A percentile compares a stretch with the other conserved stretches of the same genome.
These are phyloP conservation scores for Yamadazyma scolyti DNA, from an alignment of 805 yeast species.

Conservation along the genomic window DNA sequence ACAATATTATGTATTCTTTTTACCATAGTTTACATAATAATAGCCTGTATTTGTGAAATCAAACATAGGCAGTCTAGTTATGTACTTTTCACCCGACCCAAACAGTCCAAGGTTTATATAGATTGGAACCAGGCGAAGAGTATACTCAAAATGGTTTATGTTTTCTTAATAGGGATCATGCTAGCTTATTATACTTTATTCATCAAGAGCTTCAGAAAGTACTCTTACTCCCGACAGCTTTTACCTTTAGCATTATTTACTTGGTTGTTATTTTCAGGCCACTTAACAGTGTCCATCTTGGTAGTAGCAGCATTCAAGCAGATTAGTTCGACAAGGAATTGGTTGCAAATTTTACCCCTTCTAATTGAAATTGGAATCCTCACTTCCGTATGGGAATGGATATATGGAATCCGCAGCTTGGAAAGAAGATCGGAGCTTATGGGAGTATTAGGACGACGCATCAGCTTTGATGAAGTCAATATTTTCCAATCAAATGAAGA, in stretches of 20 bases:
- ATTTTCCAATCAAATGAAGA: conserved; percentile 7
- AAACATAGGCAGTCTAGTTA: conserved; percentile 1
- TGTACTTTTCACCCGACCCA: not conserved
- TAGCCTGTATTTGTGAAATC: conserved; percentile 7
- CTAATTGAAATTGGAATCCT: conserved; percentile 47
- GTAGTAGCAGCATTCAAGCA: conserved; percentile 21
- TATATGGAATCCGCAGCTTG: conserved; percentile 48
- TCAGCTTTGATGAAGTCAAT: conserved; percentile 42
- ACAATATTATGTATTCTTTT: conserved; percentile 3
- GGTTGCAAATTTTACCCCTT: conserved; percentile 41
- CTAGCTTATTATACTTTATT: conserved; percentile 36
- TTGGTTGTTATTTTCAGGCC: conserved; percentile 36
- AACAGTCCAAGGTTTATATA: not conserved
- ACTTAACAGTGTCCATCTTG: conserved; percentile 26
- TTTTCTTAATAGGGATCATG: conserved; percentile 26
- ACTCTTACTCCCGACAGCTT: conserved; percentile 44
- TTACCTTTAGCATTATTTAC: conserved; percentile 48
- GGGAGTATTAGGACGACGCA: conserved; percentile 61
- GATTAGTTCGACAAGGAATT: conserved; percentile 45
- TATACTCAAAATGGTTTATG: conserved; percentile 24
- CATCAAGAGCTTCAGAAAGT: conserved; percentile 31
- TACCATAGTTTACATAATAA: conserved; percentile 2
- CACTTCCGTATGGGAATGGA: conserved; percentile 66
- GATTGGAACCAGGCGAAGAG: conserved; percentile 22
- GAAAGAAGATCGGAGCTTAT: conserved; percentile 49